These are phyloP conservation scores for Aureobasidium lini DNA, from an alignment of 2,329 filamentous ascomycete genomes.

Conservation along the genomic window DNA sequence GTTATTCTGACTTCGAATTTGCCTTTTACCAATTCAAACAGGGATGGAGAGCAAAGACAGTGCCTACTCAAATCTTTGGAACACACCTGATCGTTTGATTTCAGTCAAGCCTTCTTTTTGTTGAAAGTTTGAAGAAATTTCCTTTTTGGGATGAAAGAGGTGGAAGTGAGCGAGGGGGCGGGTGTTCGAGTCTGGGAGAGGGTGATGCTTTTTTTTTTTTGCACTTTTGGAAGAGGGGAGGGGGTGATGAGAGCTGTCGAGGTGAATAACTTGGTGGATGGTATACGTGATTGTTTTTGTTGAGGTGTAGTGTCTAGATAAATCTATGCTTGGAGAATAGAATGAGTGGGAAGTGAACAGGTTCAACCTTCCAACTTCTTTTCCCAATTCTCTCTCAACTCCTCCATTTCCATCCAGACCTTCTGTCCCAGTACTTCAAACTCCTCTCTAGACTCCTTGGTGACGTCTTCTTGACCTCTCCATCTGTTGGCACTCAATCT, in stretches of 20 bases:
- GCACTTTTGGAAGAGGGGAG: not conserved
- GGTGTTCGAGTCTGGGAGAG: not conserved
- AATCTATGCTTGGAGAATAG: not conserved
- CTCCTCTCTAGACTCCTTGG: conserved; percentile 60
- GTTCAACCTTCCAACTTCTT: conserved; percentile 25
- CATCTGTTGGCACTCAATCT: conserved; percentile 49
- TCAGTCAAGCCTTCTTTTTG: conserved; percentile 1
- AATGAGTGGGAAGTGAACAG: not conserved
- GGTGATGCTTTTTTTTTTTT: not conserved
- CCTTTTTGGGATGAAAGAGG: not conserved
- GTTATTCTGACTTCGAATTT: conserved; percentile 15
- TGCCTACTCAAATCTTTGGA: conserved; percentile 13
- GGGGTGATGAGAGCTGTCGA: not conserved
- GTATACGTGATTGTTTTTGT: not conserved
- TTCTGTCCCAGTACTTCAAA: conserved; percentile 59
- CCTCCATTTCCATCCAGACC: conserved; percentile 34
- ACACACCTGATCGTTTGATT: conserved; percentile 2
- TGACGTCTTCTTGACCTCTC: conserved; percentile 51
- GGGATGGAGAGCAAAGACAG: conserved; percentile 14
- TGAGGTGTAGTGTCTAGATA: too few relatives aligned
- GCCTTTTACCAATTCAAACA: conserved; percentile 15
- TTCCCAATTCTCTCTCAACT: conserved; percentile 31
- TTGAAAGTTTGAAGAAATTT: not conserved
- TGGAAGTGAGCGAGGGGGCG: too few relatives aligned
- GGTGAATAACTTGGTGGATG: not conserved